Evolutionary conservation across 2,329 filamentous ascomycete species (phyloP), one percentile per base, ranked within the genome.

Genomic region (Epichloe festucae): DNA sequence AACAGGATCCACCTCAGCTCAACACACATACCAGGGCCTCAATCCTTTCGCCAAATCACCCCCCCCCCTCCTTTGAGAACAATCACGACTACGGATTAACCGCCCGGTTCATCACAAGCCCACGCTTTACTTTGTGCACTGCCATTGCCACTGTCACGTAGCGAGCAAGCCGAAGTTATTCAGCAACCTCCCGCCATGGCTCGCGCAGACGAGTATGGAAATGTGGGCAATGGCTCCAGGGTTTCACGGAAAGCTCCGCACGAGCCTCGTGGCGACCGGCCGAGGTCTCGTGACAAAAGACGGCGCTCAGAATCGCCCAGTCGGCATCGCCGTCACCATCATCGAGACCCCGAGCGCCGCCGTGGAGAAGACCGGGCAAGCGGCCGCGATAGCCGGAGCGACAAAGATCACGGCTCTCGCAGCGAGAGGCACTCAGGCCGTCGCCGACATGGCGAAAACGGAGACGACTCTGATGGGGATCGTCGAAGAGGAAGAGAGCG

Each of bases 391-490:
- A 46, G 53, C 40, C 51, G 53, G 31, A n/a, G 12, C 27, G 11
- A 35, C 31, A 61, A 61, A 55, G 59, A 63, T 40, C 61, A 59
- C 53, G 60, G 62, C 45, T 68, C 66, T 54, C 65, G 64, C 53
- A 63, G 70, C 44, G 60, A 66, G 17, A 56, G 52, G 51, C 55
- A 59, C 38, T 57, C 57, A 43, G 55, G 61, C 51, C 56, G 57
- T 47, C 61, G 63, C 47, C 59, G 61, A 49, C 54, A 54, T 38
- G 49, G 53, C 34, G 51, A 51, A 52, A 51, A 56, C 34, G 49
- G 42, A 12, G 52, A 54, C 34, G 52, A 61, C 36, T 54, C 62
- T 21, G 60, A 56, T 38, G 53, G 58, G 27, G 51, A 59, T n/a
- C 53, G 46, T 42, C 57, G 54, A 53, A 59, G 36, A n/a, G 36